Evolutionary conservation across 805 yeast species (phyloP).

Genomic region (Candida jianshihensis): DNA sequence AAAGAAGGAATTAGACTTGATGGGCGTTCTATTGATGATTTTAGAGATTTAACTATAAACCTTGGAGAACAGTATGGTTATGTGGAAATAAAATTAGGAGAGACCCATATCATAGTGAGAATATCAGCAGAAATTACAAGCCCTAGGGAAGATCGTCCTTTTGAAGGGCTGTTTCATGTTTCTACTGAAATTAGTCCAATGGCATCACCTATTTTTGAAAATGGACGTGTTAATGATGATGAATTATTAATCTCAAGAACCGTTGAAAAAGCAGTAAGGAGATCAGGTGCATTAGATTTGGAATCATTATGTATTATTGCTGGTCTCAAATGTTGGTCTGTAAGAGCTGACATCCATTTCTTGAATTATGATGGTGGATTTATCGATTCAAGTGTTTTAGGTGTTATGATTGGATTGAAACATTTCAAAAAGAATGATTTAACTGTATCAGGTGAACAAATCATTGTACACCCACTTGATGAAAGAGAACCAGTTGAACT

Average conservation of each 20-base stretch:
- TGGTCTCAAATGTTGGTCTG: slow-evolving; percentile 85
- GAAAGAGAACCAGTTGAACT: slow-evolving; percentile 86
- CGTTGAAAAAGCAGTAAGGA: slow-evolving; percentile 84
- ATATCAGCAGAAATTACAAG: slow-evolving; percentile 69
- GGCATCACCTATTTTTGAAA: slow-evolving; percentile 83
- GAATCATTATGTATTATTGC: slow-evolving; percentile 88
- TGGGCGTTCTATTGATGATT: slow-evolving; percentile 56
- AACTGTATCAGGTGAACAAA: slow-evolving; percentile 56
- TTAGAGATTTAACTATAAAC: slow-evolving; percentile 56
- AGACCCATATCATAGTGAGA: slow-evolving; percentile 63
- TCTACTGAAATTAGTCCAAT: slow-evolving; percentile 83
- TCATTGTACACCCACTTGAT: slow-evolving; percentile 60
- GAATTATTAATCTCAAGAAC: slow-evolving; percentile 76
- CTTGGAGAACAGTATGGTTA: slow-evolving; percentile 74
- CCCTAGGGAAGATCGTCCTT: slow-evolving; percentile 89
- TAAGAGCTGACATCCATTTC: slow-evolving; percentile 86
- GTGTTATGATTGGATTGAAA: slow-evolving; percentile 77
- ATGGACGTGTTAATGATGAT: slow-evolving; percentile 60
- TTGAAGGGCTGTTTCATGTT: slow-evolving; percentile 83
- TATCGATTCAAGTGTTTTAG: slow-evolving; percentile 84
- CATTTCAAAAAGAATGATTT: slow-evolving; percentile 85
- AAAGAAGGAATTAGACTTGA: slow-evolving; percentile 59
- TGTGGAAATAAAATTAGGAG: slow-evolving; percentile 72
- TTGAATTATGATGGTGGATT: slow-evolving; percentile 90
- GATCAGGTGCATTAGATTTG: slow-evolving; percentile 86